Evolutionary conservation across 129 eudicot genomes (phyloP).

Genomic region (Flaveria trinervia): DNA sequence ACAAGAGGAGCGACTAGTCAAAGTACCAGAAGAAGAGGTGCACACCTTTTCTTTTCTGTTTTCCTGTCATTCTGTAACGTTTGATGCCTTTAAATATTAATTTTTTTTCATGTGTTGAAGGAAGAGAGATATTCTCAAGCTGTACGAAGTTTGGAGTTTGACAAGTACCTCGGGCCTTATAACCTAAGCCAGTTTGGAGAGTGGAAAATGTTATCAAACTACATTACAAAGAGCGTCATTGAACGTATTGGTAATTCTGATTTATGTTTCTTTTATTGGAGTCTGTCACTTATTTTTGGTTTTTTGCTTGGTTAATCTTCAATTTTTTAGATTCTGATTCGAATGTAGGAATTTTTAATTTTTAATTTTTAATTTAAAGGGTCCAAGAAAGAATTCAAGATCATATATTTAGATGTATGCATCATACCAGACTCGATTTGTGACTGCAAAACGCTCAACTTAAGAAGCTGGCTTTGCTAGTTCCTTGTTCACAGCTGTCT

Average conservation of each 20-base stretch:
- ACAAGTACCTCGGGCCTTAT: conserved; percentile 82
- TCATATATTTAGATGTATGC: not conserved
- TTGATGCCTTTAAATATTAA: not conserved
- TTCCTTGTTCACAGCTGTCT: not conserved
- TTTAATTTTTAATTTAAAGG: not conserved
- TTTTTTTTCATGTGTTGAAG: conserved; percentile 39
- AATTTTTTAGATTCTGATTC: not conserved
- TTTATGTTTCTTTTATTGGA: not conserved
- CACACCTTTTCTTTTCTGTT: not conserved
- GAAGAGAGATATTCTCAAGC: conserved; percentile 81
- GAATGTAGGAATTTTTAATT: not conserved
- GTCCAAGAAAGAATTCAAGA: conserved; percentile 14
- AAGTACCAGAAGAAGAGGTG: conserved; percentile 83
- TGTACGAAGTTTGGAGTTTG: conserved; percentile 74
- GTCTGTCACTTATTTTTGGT: not conserved
- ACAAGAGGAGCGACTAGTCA: conserved; percentile 69
- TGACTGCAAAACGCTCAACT: not conserved
- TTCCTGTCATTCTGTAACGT: not conserved
- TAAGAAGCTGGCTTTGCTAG: conserved; percentile 2
- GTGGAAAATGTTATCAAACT: conserved; percentile 76
- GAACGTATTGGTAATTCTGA: conserved; percentile 64
- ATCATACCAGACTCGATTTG: not conserved
- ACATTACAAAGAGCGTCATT: conserved; percentile 65
- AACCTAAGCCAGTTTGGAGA: conserved; percentile 62
- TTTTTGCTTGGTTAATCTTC: not conserved